Base-by-base conservation (phyloP, 2,329 filamentous ascomycete species). In the Diaporthe aspalathi region DNA sequence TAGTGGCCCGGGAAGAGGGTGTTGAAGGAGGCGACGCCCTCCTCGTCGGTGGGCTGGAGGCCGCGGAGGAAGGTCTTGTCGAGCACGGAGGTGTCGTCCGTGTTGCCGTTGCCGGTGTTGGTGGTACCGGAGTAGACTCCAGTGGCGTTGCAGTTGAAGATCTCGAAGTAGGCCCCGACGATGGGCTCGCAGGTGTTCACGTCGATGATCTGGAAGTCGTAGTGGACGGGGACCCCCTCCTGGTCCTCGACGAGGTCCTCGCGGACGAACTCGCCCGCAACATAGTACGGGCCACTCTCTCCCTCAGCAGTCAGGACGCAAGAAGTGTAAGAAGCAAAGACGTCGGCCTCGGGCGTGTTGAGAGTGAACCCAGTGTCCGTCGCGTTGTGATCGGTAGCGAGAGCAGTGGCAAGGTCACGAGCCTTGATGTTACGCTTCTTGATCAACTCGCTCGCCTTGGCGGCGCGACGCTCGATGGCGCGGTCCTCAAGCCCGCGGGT, bases 181-280 rank as follows among this genome's bases (percentile, higher is more conserved):
- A 88, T 81, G 9, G 84, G 83, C 75, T 87, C 79, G 78, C 87
- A 89, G 4, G 86, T 88, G 54, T 83, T 80, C 45, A 87, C 81
- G 72, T 89, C 87, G 67, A 89, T 82, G 68, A 89, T 80, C 77
- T 89, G 87, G 73, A 87, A 82, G 74, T 88, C 86, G 14, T 88
- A 77, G 4, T 82, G 82, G 47, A 88, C 77, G 27, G 83, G 81
- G 29, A 89, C 80, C 60, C 87, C 87, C 11, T 75, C 73, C 76
- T 88, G 81, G 17, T 79, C 79, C 54, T 88, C 85, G 20, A 79
- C 81, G 47, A 89, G 78, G 74, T 89, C 79, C 38, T 80, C 73
- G 32, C 87, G 83, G 71, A 89, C 77, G 65, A 83, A 81, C 76
- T 89, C 86, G 38, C 87, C 87, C 24, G 80, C 76, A 60, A 89